A percentile compares a stretch with the other conserved stretches of the same genome.
Evolutionary conservation across 192 early-diverging fungal species (phyloP).

Genomic region (Jimgerdemannia lactiflua): DNA sequence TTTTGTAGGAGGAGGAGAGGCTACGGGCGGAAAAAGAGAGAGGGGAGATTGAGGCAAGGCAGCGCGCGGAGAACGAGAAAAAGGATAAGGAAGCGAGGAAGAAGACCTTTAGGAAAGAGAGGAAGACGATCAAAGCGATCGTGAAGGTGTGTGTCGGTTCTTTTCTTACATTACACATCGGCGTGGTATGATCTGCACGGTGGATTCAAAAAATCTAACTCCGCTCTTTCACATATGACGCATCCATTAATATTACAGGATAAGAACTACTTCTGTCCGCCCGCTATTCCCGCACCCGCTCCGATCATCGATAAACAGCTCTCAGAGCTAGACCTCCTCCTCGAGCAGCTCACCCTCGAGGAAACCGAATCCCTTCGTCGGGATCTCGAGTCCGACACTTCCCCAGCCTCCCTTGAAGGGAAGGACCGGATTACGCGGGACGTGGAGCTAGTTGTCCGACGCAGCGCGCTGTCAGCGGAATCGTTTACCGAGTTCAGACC

Average conservation of each 20-base stretch:
- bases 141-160: conserved; percentile 35
- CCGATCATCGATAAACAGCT: conserved; percentile 32
- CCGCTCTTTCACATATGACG: too few species aligned
- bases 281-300: conserved; percentile 15
- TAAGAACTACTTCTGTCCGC: conserved; percentile 37
- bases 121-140: conserved; percentile 64
- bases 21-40: conserved; percentile 17
- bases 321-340: conserved; percentile 52
- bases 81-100: conserved; percentile 30
- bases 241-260: conserved; percentile 20
- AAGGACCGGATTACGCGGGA: too few species aligned
- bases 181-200: too few species aligned
- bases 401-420: too few species aligned
- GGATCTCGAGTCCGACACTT: background rate
- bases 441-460: too few species aligned
- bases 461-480: conserved; percentile 21
- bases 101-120: conserved; percentile 64
- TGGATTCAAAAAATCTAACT: too few species aligned
- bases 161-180: too few species aligned
- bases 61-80: conserved; percentile 27
- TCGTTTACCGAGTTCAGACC: conserved; percentile 33
- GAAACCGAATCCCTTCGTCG: conserved; percentile 18
- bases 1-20: conserved; percentile 16
- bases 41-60: conserved; percentile 26
- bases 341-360: conserved; percentile 47